Conservation (phyloP, 768 basidiomycete genomes). For the Termitomyces sp. region DNA sequence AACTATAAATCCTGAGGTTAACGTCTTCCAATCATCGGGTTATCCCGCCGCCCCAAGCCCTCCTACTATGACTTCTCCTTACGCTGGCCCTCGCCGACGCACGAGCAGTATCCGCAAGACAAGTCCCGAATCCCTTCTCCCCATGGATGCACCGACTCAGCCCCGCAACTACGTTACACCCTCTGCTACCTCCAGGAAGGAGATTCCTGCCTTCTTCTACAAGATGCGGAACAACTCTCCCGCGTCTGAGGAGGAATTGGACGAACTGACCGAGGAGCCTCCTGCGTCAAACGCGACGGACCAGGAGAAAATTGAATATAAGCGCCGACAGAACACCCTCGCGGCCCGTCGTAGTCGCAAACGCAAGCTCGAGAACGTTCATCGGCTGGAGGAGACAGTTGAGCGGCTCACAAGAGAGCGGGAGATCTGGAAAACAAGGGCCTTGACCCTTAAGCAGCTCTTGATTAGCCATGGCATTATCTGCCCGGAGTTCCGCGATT, state of each 20-base stretch:
- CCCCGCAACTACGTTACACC: slow-evolving; percentile 66
- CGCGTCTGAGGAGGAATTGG: slow-evolving; percentile 50
- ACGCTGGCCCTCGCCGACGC: slow-evolving; percentile 12
- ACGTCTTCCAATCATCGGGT: slow-evolving; percentile 11
- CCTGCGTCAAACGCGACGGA: slow-evolving; percentile 37
- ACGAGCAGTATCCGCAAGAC: slow-evolving; percentile 10
- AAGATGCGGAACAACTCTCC: slow-evolving; percentile 41
- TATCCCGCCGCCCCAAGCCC: slow-evolving; percentile 6
- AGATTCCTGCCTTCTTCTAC: slow-evolving; percentile 66
- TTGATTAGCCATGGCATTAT: slow-evolving; percentile 53
- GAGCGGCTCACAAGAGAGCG: slow-evolving; percentile 50
- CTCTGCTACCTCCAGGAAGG: slow-evolving; percentile 75
- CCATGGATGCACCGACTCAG: slow-evolving; percentile 77
- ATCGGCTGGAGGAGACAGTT: slow-evolving; percentile 54
- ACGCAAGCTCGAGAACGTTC: slow-evolving; percentile 67
- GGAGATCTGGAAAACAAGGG: slow-evolving; percentile 59
- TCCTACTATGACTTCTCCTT: slow-evolving; percentile 5
- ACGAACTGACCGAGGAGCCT: slow-evolving; percentile 37
- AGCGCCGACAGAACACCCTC: slow-evolving; percentile 80
- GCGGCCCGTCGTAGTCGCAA: slow-evolving; percentile 78
- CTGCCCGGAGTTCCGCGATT: slow-evolving; percentile 43
- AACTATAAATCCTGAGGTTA: slow-evolving; percentile 7
- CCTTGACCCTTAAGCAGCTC: slow-evolving; percentile 43
- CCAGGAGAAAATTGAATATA: slow-evolving; percentile 67
- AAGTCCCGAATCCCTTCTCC: slow-evolving; percentile 58